Conservation (phyloP, 805 yeast genomes). For the Metschnikowia noctiluminum region DNA sequence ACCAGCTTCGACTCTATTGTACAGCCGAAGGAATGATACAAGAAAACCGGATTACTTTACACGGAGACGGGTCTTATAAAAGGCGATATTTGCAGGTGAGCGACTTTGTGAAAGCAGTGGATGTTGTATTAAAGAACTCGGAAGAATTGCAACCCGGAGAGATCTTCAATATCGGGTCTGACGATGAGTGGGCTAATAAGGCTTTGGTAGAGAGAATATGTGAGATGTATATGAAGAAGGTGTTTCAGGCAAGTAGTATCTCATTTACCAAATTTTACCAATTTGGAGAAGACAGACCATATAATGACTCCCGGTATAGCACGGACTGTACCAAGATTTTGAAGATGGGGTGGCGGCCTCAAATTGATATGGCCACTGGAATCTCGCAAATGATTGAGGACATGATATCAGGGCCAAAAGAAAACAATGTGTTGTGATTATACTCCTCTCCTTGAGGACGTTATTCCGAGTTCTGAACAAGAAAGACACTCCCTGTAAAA, state of each 20-base stretch:
- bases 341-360: conserved; percentile 32
- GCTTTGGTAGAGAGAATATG: conserved; percentile 23
- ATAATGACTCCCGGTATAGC: conserved; percentile 32
- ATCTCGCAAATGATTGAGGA: not conserved
- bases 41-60: conserved; percentile 33
- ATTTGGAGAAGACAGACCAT: conserved; percentile 29
- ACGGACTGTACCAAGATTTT: conserved; percentile 22
- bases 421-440: not conserved
- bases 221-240: conserved; percentile 9
- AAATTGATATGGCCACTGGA: conserved; percentile 21
- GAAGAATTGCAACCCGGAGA: conserved; percentile 19
- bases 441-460: too few relatives aligned
- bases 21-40: not conserved
- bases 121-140: conserved; percentile 22
- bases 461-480: too few relatives aligned
- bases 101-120: conserved; percentile 42
- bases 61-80: conserved; percentile 45
- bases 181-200: conserved; percentile 15
- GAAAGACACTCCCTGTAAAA: too few relatives aligned
- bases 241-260: not conserved
- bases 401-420: not conserved
- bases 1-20: conserved; percentile 6
- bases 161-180: conserved; percentile 22
- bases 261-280: conserved; percentile 16
- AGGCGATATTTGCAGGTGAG: conserved; percentile 45